Evolutionary conservation across 495 filamentous ascomycete genomes (phyloP), one percentile per base, ranked within the genome.

Genomic region (Penicillium lagena): DNA sequence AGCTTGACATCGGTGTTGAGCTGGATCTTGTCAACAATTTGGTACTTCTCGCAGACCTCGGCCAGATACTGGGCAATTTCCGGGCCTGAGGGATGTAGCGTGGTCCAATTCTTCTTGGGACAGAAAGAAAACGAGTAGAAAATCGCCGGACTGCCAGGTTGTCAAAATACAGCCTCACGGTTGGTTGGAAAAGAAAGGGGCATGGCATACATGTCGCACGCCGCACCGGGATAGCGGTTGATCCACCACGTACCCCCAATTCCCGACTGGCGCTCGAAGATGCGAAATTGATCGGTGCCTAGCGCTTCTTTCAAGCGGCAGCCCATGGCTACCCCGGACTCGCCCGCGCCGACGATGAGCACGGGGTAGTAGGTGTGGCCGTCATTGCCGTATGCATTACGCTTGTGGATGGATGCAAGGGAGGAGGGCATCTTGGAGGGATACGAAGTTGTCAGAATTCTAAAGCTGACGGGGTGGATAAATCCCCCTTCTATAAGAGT

Each of bases 221-320:
- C 78, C 42, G 71, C 73, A 13, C 81, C 83, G 2, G 83, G 83
- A 59, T 86, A 87, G 31, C 74, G 61, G 58, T 86, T 86, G 39
- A 76, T 75, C 66, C 70, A 76, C 83, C 83, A 87, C 10, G 82
- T 85, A 12, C 83, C 83, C 35, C 83, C 83, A 46, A 83, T 72
- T 7, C 72, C 75, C 2, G 74, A 59, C 44, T 80, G 72, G 28
- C 76, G 62, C 3, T 86, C 83, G 54, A 86, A 85, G 45, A 87
- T 73, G 15, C 76, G 59, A 51, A 85, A 79, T 45, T 83, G 77
- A 52, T 82, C 76, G 44, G 79, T 80, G 22, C 73, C 75, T 10
- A 83, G 67, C 36, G 66, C 67, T 40, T 81, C 67, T 46, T 78
- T 80, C 46, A 87, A 54, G 12, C 73, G 71, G 48, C 80, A 83